These are phyloP conservation scores for Blastomyces emzantsi DNA, from an alignment of 2,329 filamentous ascomycete genomes.

Conservation along the genomic window DNA sequence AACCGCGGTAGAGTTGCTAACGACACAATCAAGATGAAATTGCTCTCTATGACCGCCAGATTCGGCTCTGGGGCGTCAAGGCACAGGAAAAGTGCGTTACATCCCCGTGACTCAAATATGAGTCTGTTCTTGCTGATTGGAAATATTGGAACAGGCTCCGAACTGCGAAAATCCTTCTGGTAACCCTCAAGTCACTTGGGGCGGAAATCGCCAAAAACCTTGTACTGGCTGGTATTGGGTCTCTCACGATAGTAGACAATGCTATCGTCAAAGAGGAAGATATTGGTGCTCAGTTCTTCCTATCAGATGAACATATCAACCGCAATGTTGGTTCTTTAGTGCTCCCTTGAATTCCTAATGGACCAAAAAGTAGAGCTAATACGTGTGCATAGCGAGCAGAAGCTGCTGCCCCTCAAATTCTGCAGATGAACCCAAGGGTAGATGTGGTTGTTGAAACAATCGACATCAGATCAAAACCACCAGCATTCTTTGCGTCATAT, in stretches of 20 bases:
- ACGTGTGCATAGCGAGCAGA: constrained; percentile 55
- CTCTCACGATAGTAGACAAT: constrained; percentile 79
- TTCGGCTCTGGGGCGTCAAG: constrained; percentile 92
- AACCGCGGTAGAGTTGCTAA: constrained; percentile 7
- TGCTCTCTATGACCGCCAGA: constrained; percentile 93
- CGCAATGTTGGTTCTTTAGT: constrained; percentile 49
- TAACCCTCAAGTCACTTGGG: constrained; percentile 77
- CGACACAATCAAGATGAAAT: constrained; percentile 63
- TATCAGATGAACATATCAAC: constrained; percentile 63
- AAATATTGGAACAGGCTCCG: constrained; percentile 55
- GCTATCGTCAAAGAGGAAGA: constrained; percentile 67
- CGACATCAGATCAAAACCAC: constrained; percentile 57
- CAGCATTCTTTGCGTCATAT: constrained; percentile 68
- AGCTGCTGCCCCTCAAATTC: constrained; percentile 67
- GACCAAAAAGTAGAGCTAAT: background rate
- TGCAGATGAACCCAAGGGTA: constrained; percentile 84
- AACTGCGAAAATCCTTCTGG: constrained; percentile 77
- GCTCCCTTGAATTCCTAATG: background rate
- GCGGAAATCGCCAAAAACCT: constrained; percentile 98
- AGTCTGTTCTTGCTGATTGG: constrained; percentile 24
- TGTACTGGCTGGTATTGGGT: constrained; percentile 84
- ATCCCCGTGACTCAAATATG: background rate
- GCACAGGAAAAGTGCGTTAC: constrained; percentile 63
- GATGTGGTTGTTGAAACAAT: constrained; percentile 60
- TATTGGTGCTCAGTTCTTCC: constrained; percentile 73